These are phyloP conservation scores for Coprinopsis marcescibilis DNA, from an alignment of 768 basidiomycete genomes.

Conservation along the genomic window DNA sequence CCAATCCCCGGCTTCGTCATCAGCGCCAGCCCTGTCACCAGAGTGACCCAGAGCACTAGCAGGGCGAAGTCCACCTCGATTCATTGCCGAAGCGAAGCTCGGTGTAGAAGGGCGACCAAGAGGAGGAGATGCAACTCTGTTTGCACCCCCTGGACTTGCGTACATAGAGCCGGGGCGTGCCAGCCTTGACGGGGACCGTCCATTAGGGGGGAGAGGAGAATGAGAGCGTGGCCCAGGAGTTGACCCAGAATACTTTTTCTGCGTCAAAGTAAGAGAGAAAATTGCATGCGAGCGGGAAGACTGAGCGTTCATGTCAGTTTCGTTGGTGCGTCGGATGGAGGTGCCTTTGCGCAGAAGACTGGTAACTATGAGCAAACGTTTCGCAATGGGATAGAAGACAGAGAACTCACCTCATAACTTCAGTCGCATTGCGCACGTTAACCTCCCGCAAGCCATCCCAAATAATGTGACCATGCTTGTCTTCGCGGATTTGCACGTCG, in stretches of 20 bases:
- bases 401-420: slow-evolving; percentile 87
- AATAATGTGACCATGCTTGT: slow-evolving; percentile 93
- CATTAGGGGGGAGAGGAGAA: slow-evolving; percentile 68
- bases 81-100: slow-evolving; percentile 71
- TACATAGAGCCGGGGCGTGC: slow-evolving; percentile 82
- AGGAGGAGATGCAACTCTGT: slow-evolving; percentile 70
- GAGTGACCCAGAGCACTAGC: slow-evolving; percentile 76
- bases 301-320: slow-evolving; percentile 99
- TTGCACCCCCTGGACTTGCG: slow-evolving; percentile 32
- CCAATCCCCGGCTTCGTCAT: slow-evolving; percentile 76
- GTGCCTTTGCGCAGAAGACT: slow-evolving; percentile 88
- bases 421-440: slow-evolving; percentile 70
- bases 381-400: slow-evolving; percentile 12
- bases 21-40: slow-evolving; percentile 37
- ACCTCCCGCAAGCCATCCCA: slow-evolving; percentile 96
- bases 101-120: slow-evolving; percentile 76
- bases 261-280: slow-evolving; percentile 91
- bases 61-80: slow-evolving; percentile 65
- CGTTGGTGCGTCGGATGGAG: slow-evolving; percentile 87
- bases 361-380: slow-evolving; percentile 8
- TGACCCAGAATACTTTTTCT: slow-evolving; percentile 78
- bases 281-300: slow-evolving; percentile 98
- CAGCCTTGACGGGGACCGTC: slow-evolving; percentile 72
- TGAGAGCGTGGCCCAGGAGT: slow-evolving; percentile 67
- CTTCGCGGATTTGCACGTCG: slow-evolving; percentile 94